Percentiles rank a stretch among this genome's conserved stretches.
phyloP scores from a whole-genome alignment of 2,329 filamentous ascomycete species.

The Ophiosphaerella korrae region DNA sequence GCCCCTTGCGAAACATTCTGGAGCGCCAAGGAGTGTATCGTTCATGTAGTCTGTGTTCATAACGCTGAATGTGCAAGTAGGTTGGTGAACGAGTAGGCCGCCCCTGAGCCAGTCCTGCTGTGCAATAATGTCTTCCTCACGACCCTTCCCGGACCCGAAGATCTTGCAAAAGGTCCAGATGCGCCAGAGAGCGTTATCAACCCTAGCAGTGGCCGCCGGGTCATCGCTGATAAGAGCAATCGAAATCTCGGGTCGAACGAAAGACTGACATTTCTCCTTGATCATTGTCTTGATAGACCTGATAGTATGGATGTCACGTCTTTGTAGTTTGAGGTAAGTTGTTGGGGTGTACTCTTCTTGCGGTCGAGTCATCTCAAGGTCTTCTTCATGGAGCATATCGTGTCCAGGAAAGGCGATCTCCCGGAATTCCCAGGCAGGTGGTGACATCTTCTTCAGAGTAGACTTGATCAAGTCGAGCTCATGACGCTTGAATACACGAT shows the following conservation, averaged over 20 bases:
- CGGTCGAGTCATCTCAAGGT: slow-evolving; percentile 51
- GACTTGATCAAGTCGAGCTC: slow-evolving; percentile 60
- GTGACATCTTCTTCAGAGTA: slow-evolving; percentile 59
- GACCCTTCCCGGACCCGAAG: slow-evolving; percentile 63
- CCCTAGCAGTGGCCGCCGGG: slow-evolving; percentile 53
- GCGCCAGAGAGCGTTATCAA: slow-evolving; percentile 68
- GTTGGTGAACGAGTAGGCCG: slow-evolving; percentile 57
- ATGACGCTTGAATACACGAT: slow-evolving; percentile 62
- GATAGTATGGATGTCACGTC: slow-evolving; percentile 59
- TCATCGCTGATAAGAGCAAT: slow-evolving; percentile 57
- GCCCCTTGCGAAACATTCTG: slow-evolving; percentile 63
- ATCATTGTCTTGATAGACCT: slow-evolving; percentile 62
- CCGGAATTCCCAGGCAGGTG: slow-evolving; percentile 64
- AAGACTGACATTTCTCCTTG: slow-evolving; percentile 59
- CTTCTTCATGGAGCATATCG: slow-evolving; percentile 48
- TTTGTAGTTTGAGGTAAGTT: slow-evolving; percentile 58
- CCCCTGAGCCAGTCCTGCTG: slow-evolving; percentile 69
- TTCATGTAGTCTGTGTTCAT: slow-evolving; percentile 58
- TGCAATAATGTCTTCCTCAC: slow-evolving; percentile 63
- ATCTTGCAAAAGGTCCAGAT: slow-evolving; percentile 70
- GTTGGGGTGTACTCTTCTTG: slow-evolving; percentile 60
- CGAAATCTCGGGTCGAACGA: slow-evolving; percentile 62
- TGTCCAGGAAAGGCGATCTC: slow-evolving; percentile 61
- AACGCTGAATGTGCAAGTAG: slow-evolving; percentile 52
- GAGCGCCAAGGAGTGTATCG: slow-evolving; percentile 60